These are phyloP conservation scores for Paramecium caudatum DNA, from an alignment of 73 alveolate species.

Conservation along the genomic window DNA sequence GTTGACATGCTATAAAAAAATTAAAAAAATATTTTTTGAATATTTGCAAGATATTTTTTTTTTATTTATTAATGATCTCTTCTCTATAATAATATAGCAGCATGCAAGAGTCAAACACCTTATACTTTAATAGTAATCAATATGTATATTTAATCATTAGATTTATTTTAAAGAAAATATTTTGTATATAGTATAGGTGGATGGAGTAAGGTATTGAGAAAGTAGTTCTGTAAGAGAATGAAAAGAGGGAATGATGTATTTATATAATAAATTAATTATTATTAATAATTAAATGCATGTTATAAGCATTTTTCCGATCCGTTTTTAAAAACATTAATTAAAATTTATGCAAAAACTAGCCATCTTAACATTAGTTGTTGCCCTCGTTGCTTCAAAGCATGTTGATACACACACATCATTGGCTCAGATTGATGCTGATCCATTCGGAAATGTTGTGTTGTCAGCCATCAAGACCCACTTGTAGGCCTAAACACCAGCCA, in stretches of 20 bases:
- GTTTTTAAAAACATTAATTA: slow-evolving; percentile 47
- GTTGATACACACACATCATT: slow-evolving; percentile 52
- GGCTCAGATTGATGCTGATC: slow-evolving; percentile 70
- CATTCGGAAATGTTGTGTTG: slow-evolving; percentile 71
- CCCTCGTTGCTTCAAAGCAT: slow-evolving; percentile 61
- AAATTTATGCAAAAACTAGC: slow-evolving; percentile 68
- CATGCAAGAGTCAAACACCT: no score
- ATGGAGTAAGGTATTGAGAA: no score
- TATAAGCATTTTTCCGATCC: slow-evolving; percentile 52
- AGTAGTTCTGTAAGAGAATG: neutral
- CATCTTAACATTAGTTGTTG: slow-evolving; percentile 64
- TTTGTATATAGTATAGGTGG: neutral
- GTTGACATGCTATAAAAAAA: slow-evolving; percentile 34
- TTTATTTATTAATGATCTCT: no score
- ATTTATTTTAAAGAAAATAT: no score
- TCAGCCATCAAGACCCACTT: slow-evolving; percentile 63
- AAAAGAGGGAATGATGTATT: neutral
- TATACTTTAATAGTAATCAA: slow-evolving; percentile 71
- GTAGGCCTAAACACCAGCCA: slow-evolving; percentile 69
- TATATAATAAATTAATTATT: slow-evolving; percentile 8
- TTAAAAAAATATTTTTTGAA: slow-evolving; percentile 18
- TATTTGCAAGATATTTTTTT: slow-evolving; percentile 3
- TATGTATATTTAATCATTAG: neutral
- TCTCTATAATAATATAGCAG: no score
- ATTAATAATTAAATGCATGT: slow-evolving; percentile 23